Evolutionary conservation across 169 alveolate species (phyloP), one percentile per base, ranked within the genome.

Genomic region (Plasmodium cynomolgi): DNA sequence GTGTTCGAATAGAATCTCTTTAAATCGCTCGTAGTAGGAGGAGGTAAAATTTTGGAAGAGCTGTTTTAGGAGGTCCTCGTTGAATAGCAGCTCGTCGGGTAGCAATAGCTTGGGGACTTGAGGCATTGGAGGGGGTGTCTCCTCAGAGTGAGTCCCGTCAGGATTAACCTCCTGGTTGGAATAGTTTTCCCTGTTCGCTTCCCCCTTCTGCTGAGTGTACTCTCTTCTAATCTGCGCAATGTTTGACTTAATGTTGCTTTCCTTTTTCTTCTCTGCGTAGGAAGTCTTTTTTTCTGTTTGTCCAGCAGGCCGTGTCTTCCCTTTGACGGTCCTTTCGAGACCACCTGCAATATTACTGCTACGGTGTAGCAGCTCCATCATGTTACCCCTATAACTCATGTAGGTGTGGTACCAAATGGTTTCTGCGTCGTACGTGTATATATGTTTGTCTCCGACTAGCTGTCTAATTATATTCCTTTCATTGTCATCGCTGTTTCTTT

Each of bases 391-490:
- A 84, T 84, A 84, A 33, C 39, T 84, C 20, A n/a, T 50, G 54
- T 84, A 84, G 15, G 41, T 29, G 20, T 23, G 56, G 50, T 26
- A 34, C 50, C 77, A 50, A 26, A 84, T 73, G 2, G 13, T 84
- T 13, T 71, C 54, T 31, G 8, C 37, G 62, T 84, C 17, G 37
- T 34, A 84, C 23, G 58, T 84, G 81, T 84, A 62, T 73, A 11
- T 29, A 20, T 84, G 79, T 15, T 84, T 75, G 6, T 3, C 56
- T 17, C 62, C 74, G 7, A 84, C 34, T 41, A 84, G 17, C 41
- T 84, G 84, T 58, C 58, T 84, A 2, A 84, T 74, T 75, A 84
- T 31, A 17, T 73, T 74, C 39, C 31, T 74, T 44, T 84, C 93
- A 74, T 84, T 29, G n/a, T 84, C 93, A 23, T 37, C n/a, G 7